Base-by-base conservation (phyloP, 805 yeast genomes). In the Ascoidea rubescens region DNA sequence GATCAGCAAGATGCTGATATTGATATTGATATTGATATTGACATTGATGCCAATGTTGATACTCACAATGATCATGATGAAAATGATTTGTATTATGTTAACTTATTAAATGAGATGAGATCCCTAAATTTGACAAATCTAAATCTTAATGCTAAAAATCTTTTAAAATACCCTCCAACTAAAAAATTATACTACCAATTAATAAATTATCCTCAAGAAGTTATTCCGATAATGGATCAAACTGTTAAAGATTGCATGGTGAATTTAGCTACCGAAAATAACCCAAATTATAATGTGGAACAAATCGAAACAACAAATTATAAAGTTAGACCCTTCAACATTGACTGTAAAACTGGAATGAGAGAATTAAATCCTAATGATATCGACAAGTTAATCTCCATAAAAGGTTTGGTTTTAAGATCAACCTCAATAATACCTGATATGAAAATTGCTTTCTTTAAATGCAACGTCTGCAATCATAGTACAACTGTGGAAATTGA, bases 221-320 rank as follows among this genome's bases (percentile, higher is more conserved):
- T 93, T 45, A 82, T 93, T 52, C 97, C 99, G 8, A 87, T 93
- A 60, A 90, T 93, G 97, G 99, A 93, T 73, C 96, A 90, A 62
- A 82, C 96, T 4, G 77, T 90, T 53, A 89, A 88, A 64, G 96
- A 91, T 64, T 83, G 89, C 60, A 79, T 93, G 79, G 82, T 88
- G 31, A 81, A 87, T 12, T 64, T 86, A 17, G 80, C 81, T 21
- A 69, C 80, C 54, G 88, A 82, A 56, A 66, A 73, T 59, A 63
- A 68, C 46, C 60, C 72, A 33, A 90, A 83, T 55, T 64, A 65
- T 45, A 65, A 71, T 49, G 70, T 77, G 28, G 75, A 75, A 58
- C 88, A 80, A 48, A 82, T 90, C 52, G 97, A 90, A 65, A 78
- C 89, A 14, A 79, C 76, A 53, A 73, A 87, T 53, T 93, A 87